Evolutionary conservation across 306 rosid species (phyloP).

Genomic region (Elaeagnus macrophylla): DNA sequence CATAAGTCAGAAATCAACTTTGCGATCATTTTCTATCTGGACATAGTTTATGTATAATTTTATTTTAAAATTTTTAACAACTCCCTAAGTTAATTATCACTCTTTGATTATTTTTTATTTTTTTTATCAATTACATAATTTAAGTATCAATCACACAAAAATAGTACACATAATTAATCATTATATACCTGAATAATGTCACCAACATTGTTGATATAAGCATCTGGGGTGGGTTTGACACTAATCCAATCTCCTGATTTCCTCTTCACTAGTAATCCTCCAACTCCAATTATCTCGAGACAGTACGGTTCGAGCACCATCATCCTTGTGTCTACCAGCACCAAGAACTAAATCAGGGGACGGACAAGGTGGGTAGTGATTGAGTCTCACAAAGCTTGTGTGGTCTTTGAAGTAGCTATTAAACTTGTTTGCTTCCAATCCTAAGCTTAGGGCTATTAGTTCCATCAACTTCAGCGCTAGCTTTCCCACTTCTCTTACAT

Average conservation of each 20-base stretch:
- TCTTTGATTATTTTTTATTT: too few species aligned
- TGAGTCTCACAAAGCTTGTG: constrained; percentile 33
- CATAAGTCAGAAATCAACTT: too few species aligned
- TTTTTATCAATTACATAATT: too few species aligned
- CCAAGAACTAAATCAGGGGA: constrained; percentile 50
- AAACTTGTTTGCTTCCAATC: constrained; percentile 34
- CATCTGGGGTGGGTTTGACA: constrained; percentile 41
- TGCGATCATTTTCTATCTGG: too few species aligned
- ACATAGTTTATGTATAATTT: too few species aligned
- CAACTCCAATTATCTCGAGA: constrained; percentile 54
- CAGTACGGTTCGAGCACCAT: constrained; percentile 38
- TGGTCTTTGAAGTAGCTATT: constrained; percentile 37
- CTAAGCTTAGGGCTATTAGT: constrained; percentile 40
- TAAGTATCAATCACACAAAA: too few species aligned
- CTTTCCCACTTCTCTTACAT: constrained; percentile 28
- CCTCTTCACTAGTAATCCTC: constrained; percentile 47
- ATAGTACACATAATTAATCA: too few species aligned
- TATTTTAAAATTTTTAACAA: too few species aligned
- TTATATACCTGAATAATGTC: constrained; percentile 42
- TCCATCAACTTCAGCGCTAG: constrained; percentile 39
- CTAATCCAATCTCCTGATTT: constrained; percentile 45
- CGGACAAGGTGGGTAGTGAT: constrained; percentile 52
- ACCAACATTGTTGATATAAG: constrained; percentile 43
- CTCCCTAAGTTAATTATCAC: too few species aligned
- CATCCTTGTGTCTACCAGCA: constrained; percentile 49